These are phyloP conservation scores for Butyriboletus loyo DNA, from an alignment of 768 basidiomycete species.

Conservation along the genomic window DNA sequence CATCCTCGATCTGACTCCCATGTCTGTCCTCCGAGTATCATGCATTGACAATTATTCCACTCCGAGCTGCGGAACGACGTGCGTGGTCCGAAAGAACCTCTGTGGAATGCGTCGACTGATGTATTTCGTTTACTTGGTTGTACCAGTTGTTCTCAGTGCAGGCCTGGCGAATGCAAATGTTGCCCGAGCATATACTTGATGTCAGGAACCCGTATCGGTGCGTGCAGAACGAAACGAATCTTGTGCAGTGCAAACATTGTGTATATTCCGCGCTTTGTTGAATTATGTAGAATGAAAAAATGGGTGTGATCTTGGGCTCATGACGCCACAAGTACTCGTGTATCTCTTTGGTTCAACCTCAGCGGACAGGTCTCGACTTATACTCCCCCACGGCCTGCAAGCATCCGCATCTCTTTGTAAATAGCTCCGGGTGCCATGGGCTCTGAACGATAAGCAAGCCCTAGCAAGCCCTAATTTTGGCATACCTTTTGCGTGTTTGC, in stretches of 20 bases:
- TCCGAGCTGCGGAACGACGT: conserved; percentile 20
- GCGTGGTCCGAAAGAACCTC: not conserved
- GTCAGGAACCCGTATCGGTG: not conserved
- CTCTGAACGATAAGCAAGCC: too few species aligned
- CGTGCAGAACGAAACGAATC: too few species aligned
- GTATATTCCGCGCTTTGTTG: too few species aligned
- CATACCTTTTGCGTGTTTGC: not conserved
- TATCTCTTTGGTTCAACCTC: too few species aligned
- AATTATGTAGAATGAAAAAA: not conserved
- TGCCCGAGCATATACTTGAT: not conserved
- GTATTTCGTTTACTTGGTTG: not conserved
- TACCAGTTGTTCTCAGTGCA: conserved; percentile 13
- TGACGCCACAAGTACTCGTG: too few species aligned
- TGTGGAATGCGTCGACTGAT: not conserved
- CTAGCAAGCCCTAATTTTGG: too few species aligned
- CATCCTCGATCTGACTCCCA: not conserved
- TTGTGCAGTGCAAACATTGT: too few species aligned
- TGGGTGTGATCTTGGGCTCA: too few species aligned
- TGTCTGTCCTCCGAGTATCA: not conserved
- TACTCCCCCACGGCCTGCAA: not conserved
- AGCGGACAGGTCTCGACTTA: too few species aligned
- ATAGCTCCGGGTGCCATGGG: too few species aligned
- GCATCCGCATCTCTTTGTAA: too few species aligned
- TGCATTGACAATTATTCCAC: too few species aligned
- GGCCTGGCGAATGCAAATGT: conserved; percentile 17